phyloP scores from a whole-genome alignment of 352 stramenopile genomes.

The Globisporangium barbulae region DNA sequence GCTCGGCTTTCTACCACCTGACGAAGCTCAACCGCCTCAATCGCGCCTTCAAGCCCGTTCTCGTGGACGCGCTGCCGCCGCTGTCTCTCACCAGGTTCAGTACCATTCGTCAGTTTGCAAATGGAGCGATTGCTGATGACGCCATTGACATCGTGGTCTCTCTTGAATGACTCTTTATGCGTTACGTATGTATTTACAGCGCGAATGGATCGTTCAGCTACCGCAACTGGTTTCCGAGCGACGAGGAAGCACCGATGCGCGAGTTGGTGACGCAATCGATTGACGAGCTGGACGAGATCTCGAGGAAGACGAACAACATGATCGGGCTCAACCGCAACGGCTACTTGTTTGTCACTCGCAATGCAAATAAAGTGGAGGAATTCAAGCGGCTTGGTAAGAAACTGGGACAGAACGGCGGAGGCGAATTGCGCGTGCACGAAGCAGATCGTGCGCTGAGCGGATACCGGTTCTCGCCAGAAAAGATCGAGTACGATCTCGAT shows the following conservation, averaged over 20 bases:
- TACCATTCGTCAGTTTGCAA: background rate
- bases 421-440: conserved; percentile 47
- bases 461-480: conserved; percentile 43
- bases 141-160: too few relatives aligned
- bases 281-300: conserved; percentile 68
- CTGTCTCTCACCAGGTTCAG: conserved; percentile 61
- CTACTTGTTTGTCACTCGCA: conserved; percentile 72
- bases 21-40: conserved; percentile 63
- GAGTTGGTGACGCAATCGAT: conserved; percentile 73
- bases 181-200: conserved; percentile 17
- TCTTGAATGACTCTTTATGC: background rate
- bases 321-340: conserved; percentile 77
- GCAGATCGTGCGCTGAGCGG: conserved; percentile 19
- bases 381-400: conserved; percentile 46
- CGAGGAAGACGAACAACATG: conserved; percentile 52
- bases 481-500: conserved; percentile 60
- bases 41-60: conserved; percentile 59
- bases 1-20: conserved; percentile 77
- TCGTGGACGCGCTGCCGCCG: conserved; percentile 62
- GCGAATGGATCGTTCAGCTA: conserved; percentile 82
- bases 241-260: conserved; percentile 59
- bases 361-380: conserved; percentile 42
- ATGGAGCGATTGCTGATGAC: too few relatives aligned
- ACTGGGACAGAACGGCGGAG: conserved; percentile 49
- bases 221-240: conserved; percentile 79